A percentile compares a stretch with the other conserved stretches of the same genome.
Evolutionary conservation across 2,329 filamentous ascomycete species (phyloP).

Genomic region (Parafenestella ontariensis): DNA sequence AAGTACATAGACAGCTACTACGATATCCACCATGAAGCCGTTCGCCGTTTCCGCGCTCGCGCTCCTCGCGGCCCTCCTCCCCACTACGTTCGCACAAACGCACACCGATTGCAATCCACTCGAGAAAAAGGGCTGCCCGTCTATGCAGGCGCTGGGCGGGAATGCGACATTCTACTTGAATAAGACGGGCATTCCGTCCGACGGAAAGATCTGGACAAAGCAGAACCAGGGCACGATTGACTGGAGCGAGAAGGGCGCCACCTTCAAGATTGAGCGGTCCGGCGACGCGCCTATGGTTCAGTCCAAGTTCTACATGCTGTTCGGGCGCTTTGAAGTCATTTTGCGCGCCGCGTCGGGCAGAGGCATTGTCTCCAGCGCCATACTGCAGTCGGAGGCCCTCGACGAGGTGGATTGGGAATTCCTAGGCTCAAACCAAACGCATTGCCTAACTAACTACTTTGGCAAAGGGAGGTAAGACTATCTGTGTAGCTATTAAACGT

Average conservation of each 20-base stretch:
- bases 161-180: constrained; percentile 61
- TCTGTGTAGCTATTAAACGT: too few relatives aligned
- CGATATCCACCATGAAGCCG: constrained; percentile 35
- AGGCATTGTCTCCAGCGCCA: constrained; percentile 60
- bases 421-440: constrained; percentile 45
- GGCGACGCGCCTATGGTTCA: constrained; percentile 80
- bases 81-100: constrained; percentile 72
- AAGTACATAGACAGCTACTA: constrained; percentile 9
- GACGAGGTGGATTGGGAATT: constrained; percentile 64
- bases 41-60: constrained; percentile 46
- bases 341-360: constrained; percentile 57
- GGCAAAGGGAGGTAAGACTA: too few relatives aligned
- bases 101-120: constrained; percentile 79
- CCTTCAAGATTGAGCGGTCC: constrained; percentile 73
- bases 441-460: constrained; percentile 61
- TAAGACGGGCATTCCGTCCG: constrained; percentile 53
- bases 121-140: constrained; percentile 69
- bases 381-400: constrained; percentile 59
- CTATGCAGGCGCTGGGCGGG: constrained; percentile 74
- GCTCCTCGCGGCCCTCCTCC: constrained; percentile 45
- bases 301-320: constrained; percentile 64
- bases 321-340: constrained; percentile 58
- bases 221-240: constrained; percentile 70
- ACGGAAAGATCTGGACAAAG: constrained; percentile 63
- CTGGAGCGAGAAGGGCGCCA: constrained; percentile 69